Evolutionary conservation across 345 rosid species (phyloP).

Genomic region (Hirschfeldia incana): DNA sequence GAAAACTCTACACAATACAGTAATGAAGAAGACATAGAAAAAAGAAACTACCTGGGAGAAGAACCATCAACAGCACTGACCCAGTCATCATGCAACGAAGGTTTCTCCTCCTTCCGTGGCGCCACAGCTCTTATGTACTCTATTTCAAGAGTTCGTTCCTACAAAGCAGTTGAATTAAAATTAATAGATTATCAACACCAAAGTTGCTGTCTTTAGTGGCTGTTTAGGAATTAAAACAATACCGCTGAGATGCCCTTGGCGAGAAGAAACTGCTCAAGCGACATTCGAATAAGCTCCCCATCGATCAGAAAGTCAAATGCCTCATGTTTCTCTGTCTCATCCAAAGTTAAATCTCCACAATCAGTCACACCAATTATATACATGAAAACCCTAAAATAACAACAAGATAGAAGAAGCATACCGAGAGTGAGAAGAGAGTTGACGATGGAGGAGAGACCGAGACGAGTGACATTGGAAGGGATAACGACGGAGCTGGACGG

Average conservation of each 20-base stretch:
- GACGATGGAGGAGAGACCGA: slow-evolving; percentile 82
- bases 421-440: slow-evolving; percentile 62
- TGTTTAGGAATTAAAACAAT: slow-evolving; percentile 22
- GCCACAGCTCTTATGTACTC: slow-evolving; percentile 87
- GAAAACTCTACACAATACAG: not conserved
- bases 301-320: slow-evolving; percentile 89
- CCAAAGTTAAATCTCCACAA: not conserved
- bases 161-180: slow-evolving; percentile 2
- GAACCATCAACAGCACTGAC: slow-evolving; percentile 93
- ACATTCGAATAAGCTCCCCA: slow-evolving; percentile 93
- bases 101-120: slow-evolving; percentile 79
- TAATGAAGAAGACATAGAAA: not conserved
- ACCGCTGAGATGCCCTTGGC: slow-evolving; percentile 93
- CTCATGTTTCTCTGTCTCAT: slow-evolving; percentile 60
- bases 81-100: slow-evolving; percentile 96
- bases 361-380: not conserved
- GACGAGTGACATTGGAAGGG: slow-evolving; percentile 80
- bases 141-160: slow-evolving; percentile 91
- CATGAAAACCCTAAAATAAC: not conserved
- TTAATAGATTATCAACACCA: not conserved
- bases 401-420: slow-evolving; percentile 19
- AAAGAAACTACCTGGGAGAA: slow-evolving; percentile 54
- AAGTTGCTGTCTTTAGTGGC: not conserved
- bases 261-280: slow-evolving; percentile 82
- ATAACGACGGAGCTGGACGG: slow-evolving; percentile 66